phyloP scores from a whole-genome alignment of 331 rosid genomes.

The Acacia concinna region DNA sequence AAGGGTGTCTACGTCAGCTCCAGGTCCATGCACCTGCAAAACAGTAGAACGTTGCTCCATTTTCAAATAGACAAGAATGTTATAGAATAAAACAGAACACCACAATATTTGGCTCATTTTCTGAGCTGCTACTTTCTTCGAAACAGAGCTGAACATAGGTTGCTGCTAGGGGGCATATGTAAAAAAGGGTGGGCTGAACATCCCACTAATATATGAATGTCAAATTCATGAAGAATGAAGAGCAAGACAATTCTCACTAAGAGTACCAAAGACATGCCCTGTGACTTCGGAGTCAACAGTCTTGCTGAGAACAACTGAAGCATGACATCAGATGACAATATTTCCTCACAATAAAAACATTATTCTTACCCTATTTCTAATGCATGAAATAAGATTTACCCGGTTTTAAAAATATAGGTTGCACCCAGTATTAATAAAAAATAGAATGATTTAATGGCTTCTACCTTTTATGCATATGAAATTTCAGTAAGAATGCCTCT shows the following conservation, averaged over 20 bases:
- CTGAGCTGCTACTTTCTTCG: neutral
- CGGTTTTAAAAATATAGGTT: neutral
- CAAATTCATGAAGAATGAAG: conserved; percentile 7
- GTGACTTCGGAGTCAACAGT: conserved; percentile 17
- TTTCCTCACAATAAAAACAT: neutral
- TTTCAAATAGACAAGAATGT: conserved; percentile 2
- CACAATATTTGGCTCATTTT: neutral
- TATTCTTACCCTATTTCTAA: neutral
- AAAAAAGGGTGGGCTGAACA: neutral
- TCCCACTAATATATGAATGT: neutral
- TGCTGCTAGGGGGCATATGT: conserved; percentile 11
- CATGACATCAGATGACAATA: neutral
- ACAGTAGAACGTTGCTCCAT: conserved; percentile 26
- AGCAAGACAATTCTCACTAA: neutral
- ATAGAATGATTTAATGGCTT: conserved; percentile 3
- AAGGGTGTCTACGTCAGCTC: conserved; percentile 76
- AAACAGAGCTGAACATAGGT: conserved; percentile 9
- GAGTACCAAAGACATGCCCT: conserved; percentile 4
- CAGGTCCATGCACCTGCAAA: conserved; percentile 91
- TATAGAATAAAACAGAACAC: neutral
- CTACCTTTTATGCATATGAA: conserved; percentile 8
- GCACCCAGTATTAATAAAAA: neutral
- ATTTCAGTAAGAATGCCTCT: conserved; percentile 3
- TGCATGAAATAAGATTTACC: neutral
- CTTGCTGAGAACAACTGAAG: conserved; percentile 32